A percentile compares a stretch with the other conserved stretches of the same genome.
These are phyloP conservation scores for Irpex sp. DNA, from an alignment of 1,284 basidiomycete species.

Conservation along the genomic window DNA sequence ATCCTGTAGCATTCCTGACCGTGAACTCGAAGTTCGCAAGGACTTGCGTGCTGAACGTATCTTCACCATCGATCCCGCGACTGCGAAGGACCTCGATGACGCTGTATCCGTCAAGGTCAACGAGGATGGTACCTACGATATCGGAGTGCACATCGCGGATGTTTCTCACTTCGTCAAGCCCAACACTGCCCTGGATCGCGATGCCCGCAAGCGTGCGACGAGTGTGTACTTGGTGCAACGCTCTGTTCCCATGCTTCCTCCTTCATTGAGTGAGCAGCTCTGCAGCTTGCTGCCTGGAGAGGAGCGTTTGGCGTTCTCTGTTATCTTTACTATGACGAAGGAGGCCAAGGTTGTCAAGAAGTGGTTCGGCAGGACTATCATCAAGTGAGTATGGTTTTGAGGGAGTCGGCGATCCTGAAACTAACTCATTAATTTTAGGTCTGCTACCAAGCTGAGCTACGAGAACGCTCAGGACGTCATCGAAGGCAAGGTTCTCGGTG, in stretches of 20 bases:
- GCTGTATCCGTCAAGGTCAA: slow-evolving; percentile 86
- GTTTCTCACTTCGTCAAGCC: slow-evolving; percentile 95
- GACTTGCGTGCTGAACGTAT: slow-evolving; percentile 83
- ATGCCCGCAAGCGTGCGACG: slow-evolving; percentile 95
- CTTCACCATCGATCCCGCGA: slow-evolving; percentile 91
- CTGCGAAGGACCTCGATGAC: slow-evolving; percentile 92
- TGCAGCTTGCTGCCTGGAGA: slow-evolving; percentile 87
- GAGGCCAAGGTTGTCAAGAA: slow-evolving; percentile 82
- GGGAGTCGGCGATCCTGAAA: neutral
- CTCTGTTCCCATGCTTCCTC: slow-evolving; percentile 94
- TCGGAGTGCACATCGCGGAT: slow-evolving; percentile 94
- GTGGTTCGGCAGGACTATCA: slow-evolving; percentile 90
- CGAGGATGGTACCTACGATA: slow-evolving; percentile 86
- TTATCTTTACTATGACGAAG: slow-evolving; percentile 80
- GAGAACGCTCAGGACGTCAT: slow-evolving; percentile 77
- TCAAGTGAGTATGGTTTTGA: slow-evolving; percentile 56
- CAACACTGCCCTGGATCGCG: slow-evolving; percentile 94
- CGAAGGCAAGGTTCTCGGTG: slow-evolving; percentile 61
- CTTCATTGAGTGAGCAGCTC: slow-evolving; percentile 83
- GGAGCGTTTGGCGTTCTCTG: slow-evolving; percentile 88
- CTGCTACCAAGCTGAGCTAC: slow-evolving; percentile 84
- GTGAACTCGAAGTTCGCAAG: slow-evolving; percentile 81
- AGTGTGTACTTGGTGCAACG: slow-evolving; percentile 96
- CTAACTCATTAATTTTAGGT: slow-evolving; percentile 38
- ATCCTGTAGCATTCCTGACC: slow-evolving; percentile 74